phyloP scores from a whole-genome alignment of 1,139 yeast genomes.

The Lodderomyces beijingensis region DNA sequence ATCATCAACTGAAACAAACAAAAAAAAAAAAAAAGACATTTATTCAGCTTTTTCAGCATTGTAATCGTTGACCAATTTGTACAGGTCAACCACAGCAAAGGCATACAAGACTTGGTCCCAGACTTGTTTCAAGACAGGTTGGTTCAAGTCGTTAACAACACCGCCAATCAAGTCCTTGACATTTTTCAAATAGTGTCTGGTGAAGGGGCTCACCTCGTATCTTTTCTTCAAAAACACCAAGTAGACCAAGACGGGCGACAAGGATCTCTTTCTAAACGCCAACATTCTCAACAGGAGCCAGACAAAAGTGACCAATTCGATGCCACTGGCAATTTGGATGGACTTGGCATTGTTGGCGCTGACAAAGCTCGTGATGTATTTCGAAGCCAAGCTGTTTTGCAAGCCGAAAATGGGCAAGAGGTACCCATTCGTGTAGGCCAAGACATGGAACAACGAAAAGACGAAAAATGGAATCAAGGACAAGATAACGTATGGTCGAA shows the following conservation, averaged over 20 bases:
- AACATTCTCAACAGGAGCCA: constrained; percentile 52
- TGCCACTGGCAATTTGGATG: constrained; percentile 64
- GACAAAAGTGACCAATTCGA: constrained; percentile 57
- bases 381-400: constrained; percentile 35
- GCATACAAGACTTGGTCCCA: constrained; percentile 59
- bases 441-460: constrained; percentile 59
- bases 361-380: constrained; percentile 50
- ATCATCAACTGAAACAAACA: no score
- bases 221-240: constrained; percentile 69
- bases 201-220: constrained; percentile 71
- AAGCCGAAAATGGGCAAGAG: constrained; percentile 64
- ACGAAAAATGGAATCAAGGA: constrained; percentile 48
- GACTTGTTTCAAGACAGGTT: constrained; percentile 57
- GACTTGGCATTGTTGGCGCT: constrained; percentile 63
- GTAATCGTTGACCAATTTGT: constrained; percentile 34
- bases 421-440: constrained; percentile 54
- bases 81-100: constrained; percentile 32
- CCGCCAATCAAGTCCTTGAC: constrained; percentile 74
- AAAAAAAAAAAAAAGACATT: no score
- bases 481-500: constrained; percentile 42
- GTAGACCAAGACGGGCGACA: constrained; percentile 57
- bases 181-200: constrained; percentile 64
- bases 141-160: constrained; percentile 47
- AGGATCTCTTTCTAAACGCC: constrained; percentile 60
- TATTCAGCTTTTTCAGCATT: constrained; percentile 21